These are phyloP conservation scores for Piloderma croceum DNA, from an alignment of 768 basidiomycete species.

Conservation along the genomic window DNA sequence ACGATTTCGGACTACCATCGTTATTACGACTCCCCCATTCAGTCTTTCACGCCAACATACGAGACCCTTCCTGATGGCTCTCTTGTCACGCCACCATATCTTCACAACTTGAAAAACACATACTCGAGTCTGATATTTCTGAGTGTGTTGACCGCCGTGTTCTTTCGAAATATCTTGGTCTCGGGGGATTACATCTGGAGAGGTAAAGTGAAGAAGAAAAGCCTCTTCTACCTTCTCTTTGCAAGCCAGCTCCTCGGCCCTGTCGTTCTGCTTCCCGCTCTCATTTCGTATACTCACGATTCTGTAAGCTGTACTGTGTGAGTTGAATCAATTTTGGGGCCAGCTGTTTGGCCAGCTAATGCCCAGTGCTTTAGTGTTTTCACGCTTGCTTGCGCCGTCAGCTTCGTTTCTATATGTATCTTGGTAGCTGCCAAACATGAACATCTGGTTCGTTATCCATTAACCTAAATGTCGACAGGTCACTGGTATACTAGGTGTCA, in stretches of 20 bases:
- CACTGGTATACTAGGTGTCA: constrained; percentile 57
- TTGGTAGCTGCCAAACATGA: neutral
- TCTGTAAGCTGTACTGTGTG: constrained; percentile 43
- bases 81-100: constrained; percentile 43
- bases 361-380: neutral
- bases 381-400: constrained; percentile 1
- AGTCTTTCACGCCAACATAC: constrained; percentile 45
- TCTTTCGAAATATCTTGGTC: constrained; percentile 46
- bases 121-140: constrained; percentile 41
- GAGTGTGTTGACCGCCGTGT: constrained; percentile 46
- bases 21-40: constrained; percentile 38
- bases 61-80: constrained; percentile 50
- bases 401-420: neutral
- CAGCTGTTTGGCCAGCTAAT: too few species aligned
- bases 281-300: constrained; percentile 42
- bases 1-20: constrained; percentile 42
- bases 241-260: constrained; percentile 51
- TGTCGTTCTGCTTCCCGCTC: constrained; percentile 35
- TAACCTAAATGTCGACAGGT: constrained; percentile 32
- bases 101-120: constrained; percentile 36
- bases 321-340: constrained; percentile 25
- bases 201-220: constrained; percentile 52
- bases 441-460: too few species aligned
- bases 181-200: constrained; percentile 47
- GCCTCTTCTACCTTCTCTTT: constrained; percentile 52